Evolutionary conservation across 495 filamentous ascomycete genomes (phyloP), one percentile per base, ranked within the genome.

Genomic region (Podospora comata): DNA sequence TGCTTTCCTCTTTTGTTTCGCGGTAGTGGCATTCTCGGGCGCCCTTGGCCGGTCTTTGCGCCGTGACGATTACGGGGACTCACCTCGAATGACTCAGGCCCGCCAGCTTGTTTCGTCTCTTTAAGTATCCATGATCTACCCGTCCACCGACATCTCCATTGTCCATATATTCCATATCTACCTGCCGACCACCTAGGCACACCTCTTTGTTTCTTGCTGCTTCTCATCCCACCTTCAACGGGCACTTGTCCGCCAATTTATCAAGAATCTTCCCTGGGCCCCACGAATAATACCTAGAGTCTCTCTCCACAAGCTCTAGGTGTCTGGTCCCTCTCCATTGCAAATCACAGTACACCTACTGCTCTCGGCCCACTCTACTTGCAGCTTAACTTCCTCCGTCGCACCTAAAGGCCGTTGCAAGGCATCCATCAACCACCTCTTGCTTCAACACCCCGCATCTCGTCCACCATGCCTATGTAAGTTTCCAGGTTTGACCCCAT

Each of bases 391-490:
- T 48, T 48, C 39, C 15, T 48, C 39, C 15, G 9, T 48, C 9
- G 15, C 39, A 18, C 59, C 59, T 27, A 20, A 61, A 61, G 27
- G 16, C 59, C 59, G 59, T 61, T 61, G 23, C 39, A 18, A 61
- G 13, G 26, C 20, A 27, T 57, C 15, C 48, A 28, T 23, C 62
- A 48, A 55, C 19, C 62, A 26, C 44, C 26, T 5, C 28, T 67
- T 66, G 20, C 39, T 60, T 57, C 62, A 58, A 58, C 11, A 58
- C 60, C 62, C 68, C 48, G 30, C 39, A 20, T 55, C 26, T 58
- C 53, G 53, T 55, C 55, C 68, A 76, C 63, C 53, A 79, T 79
- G 77, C 77, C 77, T n/a, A 79, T 79, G 77, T 79, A 71, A 76
- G 76, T 71, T 62, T 6, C 18, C 26, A 28, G 59, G 0, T 26